These are phyloP conservation scores for Leccinum olivaceopallidum DNA, from an alignment of 768 basidiomycete species.

Conservation along the genomic window DNA sequence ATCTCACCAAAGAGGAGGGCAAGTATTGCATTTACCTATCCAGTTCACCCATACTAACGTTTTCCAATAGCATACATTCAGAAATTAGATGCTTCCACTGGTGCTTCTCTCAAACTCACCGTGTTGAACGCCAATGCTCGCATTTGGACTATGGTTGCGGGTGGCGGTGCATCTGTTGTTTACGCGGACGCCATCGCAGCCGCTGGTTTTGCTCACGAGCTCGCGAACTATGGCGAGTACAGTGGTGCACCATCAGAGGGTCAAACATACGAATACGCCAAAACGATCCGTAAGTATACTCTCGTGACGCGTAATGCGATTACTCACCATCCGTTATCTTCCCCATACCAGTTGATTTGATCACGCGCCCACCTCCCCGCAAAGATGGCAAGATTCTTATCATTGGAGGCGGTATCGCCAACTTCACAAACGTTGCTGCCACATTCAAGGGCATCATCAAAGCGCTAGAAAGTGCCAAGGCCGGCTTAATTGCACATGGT, in stretches of 20 bases:
- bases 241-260: conserved; percentile 97
- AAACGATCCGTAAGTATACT: conserved; percentile 82
- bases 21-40: neutral
- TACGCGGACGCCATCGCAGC: conserved; percentile 82
- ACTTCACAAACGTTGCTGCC: conserved; percentile 99
- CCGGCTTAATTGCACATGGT: conserved; percentile 61
- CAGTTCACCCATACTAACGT: neutral
- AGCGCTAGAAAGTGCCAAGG: conserved; percentile 91
- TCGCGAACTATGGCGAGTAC: conserved; percentile 99
- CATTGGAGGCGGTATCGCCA: conserved; percentile 99
- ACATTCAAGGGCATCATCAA: conserved; percentile 99
- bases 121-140: conserved; percentile 94
- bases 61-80: conserved; percentile 80
- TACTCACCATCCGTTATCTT: neutral
- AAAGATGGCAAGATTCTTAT: conserved; percentile 96
- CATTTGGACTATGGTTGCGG: conserved; percentile 99
- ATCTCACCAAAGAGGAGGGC: conserved; percentile 92
- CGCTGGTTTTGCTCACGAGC: conserved; percentile 93
- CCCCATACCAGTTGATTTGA: conserved; percentile 73
- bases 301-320: neutral
- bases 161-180: conserved; percentile 81
- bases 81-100: conserved; percentile 95
- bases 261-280: conserved; percentile 99
- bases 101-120: conserved; percentile 97
- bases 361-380: conserved; percentile 84